phyloP scores from a whole-genome alignment of 495 filamentous ascomycete genomes.

The Penicillium cataractarum region DNA sequence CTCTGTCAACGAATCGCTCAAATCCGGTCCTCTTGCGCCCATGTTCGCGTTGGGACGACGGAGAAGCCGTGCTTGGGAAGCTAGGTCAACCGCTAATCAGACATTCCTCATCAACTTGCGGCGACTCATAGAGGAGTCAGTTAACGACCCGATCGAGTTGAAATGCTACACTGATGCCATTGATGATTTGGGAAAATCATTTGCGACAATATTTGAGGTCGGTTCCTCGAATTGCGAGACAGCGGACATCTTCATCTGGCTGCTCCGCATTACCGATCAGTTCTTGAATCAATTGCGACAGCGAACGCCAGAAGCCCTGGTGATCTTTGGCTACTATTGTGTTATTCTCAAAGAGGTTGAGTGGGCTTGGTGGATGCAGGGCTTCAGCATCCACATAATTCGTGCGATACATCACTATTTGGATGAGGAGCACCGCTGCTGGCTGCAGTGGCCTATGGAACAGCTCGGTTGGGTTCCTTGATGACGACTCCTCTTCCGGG shows the following conservation, averaged over 20 bases:
- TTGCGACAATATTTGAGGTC: conserved; percentile 13
- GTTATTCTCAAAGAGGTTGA: conserved; percentile 41
- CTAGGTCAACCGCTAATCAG: conserved; percentile 11
- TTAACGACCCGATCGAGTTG: conserved; percentile 10
- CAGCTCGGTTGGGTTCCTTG: conserved; percentile 41
- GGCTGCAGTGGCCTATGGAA: conserved; percentile 48
- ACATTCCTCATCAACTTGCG: conserved; percentile 11
- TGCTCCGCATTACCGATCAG: conserved; percentile 33
- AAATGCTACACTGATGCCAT: conserved; percentile 16
- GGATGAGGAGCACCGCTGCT: conserved; percentile 43
- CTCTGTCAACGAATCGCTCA: conserved; percentile 4
- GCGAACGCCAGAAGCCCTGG: conserved; percentile 39
- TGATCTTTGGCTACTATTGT: conserved; percentile 46
- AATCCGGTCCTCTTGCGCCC: conserved; percentile 10
- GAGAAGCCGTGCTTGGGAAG: conserved; percentile 12
- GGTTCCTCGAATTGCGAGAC: conserved; percentile 12
- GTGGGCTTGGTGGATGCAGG: conserved; percentile 42
- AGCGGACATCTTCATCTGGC: conserved; percentile 43
- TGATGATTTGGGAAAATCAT: conserved; percentile 19
- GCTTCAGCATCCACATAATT: conserved; percentile 43
- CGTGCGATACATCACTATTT: conserved; percentile 37
- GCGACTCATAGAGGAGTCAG: conserved; percentile 17
- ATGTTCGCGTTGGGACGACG: conserved; percentile 14
- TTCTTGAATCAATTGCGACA: conserved; percentile 38
- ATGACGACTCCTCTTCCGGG: neutral